phyloP scores from a whole-genome alignment of 129 eudicot species.

The Ambrosia artemisiifolia region DNA sequence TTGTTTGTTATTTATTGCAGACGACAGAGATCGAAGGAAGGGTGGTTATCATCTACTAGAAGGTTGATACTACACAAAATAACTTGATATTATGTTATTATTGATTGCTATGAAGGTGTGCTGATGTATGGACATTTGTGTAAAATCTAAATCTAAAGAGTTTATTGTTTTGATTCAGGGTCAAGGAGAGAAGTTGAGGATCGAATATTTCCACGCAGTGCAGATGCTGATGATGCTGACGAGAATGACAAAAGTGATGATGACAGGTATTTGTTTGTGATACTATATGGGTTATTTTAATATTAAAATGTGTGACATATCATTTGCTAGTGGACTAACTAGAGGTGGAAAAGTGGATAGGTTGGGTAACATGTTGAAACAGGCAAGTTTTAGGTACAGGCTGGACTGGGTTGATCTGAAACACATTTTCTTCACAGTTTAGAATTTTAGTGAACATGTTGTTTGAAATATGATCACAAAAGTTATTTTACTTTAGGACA shows the following conservation, averaged over 20 bases:
- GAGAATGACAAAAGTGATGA: constrained; percentile 69
- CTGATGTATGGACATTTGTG: background rate
- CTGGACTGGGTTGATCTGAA: background rate
- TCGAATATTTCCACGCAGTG: constrained; percentile 75
- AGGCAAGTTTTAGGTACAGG: background rate
- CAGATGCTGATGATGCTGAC: constrained; percentile 97
- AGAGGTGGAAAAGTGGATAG: background rate
- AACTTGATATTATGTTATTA: background rate
- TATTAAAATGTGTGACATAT: background rate
- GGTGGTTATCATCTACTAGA: constrained; percentile 78
- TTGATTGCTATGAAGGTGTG: background rate
- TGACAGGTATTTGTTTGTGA: constrained; percentile 49
- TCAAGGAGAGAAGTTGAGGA: constrained; percentile 82
- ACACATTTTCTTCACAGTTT: background rate
- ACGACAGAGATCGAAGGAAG: constrained; percentile 87
- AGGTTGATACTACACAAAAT: constrained; percentile 46
- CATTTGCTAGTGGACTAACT: constrained; percentile 8
- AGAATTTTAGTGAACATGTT: background rate
- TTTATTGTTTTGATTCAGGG: constrained; percentile 42
- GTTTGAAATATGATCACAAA: background rate
- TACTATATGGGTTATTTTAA: background rate
- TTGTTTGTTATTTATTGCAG: constrained; percentile 44
- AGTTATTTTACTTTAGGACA: background rate
- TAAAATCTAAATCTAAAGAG: background rate
- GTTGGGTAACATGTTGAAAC: background rate